phyloP scores from a whole-genome alignment of 352 stramenopile genomes.

The Phytophthora kernoviae region DNA sequence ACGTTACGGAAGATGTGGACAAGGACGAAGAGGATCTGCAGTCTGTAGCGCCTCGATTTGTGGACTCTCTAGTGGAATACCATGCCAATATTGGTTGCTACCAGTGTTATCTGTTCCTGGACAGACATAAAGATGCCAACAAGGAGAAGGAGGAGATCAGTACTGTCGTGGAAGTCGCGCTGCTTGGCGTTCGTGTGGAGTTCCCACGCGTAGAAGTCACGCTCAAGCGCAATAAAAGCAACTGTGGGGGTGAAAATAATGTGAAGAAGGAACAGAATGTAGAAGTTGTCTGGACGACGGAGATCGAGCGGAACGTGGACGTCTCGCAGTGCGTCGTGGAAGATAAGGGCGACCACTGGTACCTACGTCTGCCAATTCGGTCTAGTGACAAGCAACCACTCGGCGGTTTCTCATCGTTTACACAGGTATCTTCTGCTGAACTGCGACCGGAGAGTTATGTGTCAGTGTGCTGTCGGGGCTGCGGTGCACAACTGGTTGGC shows the following conservation, averaged over 20 bases:
- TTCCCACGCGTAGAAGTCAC: constrained; percentile 46
- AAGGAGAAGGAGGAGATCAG: not conserved
- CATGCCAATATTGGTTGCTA: constrained; percentile 87
- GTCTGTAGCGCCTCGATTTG: constrained; percentile 13
- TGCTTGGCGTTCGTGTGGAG: constrained; percentile 38
- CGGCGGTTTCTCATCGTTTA: constrained; percentile 65
- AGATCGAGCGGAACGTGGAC: constrained; percentile 65
- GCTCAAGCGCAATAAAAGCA: not conserved
- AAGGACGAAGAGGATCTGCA: not conserved
- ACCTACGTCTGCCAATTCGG: constrained; percentile 64
- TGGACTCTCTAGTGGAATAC: constrained; percentile 64
- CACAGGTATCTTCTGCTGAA: constrained; percentile 47
- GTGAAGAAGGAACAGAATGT: constrained; percentile 4
- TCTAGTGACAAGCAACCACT: constrained; percentile 51
- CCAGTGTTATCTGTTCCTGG: constrained; percentile 64
- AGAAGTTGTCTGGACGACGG: constrained; percentile 43
- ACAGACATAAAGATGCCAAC: constrained; percentile 8
- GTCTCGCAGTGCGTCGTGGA: constrained; percentile 39
- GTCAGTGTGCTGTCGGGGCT: constrained; percentile 50
- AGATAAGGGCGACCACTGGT: constrained; percentile 61
- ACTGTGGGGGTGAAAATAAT: not conserved
- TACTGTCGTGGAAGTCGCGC: constrained; percentile 20
- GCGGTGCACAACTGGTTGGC: constrained; percentile 18
- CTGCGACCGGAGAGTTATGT: constrained; percentile 50
- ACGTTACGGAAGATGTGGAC: constrained; percentile 3